phyloP scores from a whole-genome alignment of 169 alveolate species.

The Plasmodium gallinaceum region DNA sequence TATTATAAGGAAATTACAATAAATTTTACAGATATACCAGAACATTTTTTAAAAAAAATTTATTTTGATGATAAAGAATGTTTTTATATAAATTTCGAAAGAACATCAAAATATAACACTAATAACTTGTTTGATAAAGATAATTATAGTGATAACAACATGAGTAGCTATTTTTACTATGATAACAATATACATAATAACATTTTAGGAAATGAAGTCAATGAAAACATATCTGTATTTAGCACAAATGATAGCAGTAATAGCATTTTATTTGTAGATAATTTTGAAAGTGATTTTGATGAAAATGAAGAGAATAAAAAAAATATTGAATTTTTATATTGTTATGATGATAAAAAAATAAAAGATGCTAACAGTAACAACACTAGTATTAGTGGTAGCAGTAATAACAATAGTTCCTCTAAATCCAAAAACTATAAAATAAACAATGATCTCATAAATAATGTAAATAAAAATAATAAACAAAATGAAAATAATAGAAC shows the following conservation, averaged over 20 bases:
- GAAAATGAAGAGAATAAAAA: slow-evolving; percentile 10
- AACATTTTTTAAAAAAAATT: slow-evolving; percentile 51
- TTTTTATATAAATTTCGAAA: slow-evolving; percentile 57
- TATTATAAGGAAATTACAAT: slow-evolving; percentile 45
- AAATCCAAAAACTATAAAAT: neutral
- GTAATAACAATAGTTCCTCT: neutral
- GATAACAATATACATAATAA: neutral
- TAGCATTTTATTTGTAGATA: slow-evolving; percentile 27
- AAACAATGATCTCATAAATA: neutral
- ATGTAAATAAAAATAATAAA: neutral
- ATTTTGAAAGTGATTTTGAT: slow-evolving; percentile 35
- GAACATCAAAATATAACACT: slow-evolving; percentile 1
- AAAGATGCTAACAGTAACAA: neutral
- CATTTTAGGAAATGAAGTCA: slow-evolving; percentile 2
- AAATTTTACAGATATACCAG: slow-evolving; percentile 66
- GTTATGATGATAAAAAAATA: slow-evolving; percentile 15
- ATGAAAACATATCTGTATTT: slow-evolving; percentile 8
- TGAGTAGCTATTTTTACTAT: neutral
- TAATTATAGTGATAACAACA: slow-evolving; percentile 8
- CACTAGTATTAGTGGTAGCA: neutral
- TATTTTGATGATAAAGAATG: slow-evolving; percentile 51
- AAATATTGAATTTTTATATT: neutral
- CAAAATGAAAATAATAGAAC: neutral
- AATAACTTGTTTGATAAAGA: slow-evolving; percentile 4
- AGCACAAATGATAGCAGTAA: slow-evolving; percentile 39